Conservation (phyloP, 805 yeast genomes). For the Yamadazyma nakazawae region DNA sequence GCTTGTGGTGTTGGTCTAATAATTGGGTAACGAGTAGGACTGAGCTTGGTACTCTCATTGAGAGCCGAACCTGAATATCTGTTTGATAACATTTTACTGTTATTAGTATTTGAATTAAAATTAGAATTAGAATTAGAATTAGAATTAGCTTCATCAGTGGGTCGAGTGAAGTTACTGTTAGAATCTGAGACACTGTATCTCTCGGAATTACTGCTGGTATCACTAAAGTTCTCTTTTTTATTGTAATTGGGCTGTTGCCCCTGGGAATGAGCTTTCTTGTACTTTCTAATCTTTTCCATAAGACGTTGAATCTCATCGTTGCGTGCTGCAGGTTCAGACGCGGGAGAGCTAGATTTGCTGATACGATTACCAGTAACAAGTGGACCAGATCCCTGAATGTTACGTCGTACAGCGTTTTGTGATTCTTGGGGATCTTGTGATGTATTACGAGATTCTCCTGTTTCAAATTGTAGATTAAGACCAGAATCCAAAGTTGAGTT, state of each 20-base stretch:
- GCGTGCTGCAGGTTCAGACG: not conserved
- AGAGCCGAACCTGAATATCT: no score
- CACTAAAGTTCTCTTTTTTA: not conserved
- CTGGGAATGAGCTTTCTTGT: not conserved
- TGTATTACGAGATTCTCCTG: not conserved
- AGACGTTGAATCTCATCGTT: constrained; percentile 3
- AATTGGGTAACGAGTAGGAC: no score
- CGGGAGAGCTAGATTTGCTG: not conserved
- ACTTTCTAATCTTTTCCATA: constrained; percentile 3
- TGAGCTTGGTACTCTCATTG: no score
- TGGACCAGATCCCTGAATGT: not conserved
- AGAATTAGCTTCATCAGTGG: no score
- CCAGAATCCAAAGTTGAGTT: not conserved
- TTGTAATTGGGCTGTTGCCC: not conserved
- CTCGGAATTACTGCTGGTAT: no score
- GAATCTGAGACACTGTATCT: no score
- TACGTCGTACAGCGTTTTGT: not conserved
- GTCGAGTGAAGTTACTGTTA: no score
- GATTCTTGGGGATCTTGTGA: not conserved
- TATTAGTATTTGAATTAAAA: no score
- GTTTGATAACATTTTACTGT: no score
- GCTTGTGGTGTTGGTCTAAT: no score
- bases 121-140: no score
- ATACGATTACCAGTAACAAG: not conserved
- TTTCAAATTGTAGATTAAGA: not conserved